Base-by-base conservation (phyloP, 2,329 filamentous ascomycete genomes). In the Cytospora chrysosperma region DNA sequence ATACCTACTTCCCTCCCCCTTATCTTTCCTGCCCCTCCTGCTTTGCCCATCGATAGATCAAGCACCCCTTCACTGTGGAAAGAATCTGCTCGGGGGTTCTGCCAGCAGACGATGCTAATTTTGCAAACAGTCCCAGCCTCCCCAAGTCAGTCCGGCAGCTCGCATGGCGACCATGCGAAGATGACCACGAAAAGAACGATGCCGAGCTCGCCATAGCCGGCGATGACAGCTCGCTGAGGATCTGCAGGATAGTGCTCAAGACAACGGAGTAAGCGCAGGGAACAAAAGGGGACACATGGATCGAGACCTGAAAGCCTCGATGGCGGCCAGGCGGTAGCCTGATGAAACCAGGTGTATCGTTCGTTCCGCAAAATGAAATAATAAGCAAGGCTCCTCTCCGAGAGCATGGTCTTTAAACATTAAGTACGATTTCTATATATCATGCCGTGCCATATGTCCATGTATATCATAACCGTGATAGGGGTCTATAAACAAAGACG, bases 71-170 rank as follows among this genome's bases (percentile, higher is more conserved):
- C n/a, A n/a, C n/a, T n/a, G n/a, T n/a, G n/a, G n/a, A n/a, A n/a
- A n/a, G n/a, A n/a, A n/a, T n/a, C n/a, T n/a, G 9, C n/a, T 27
- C n/a, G 8, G 24, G n/a, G 1, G 13, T 24, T 5, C n/a, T 47
- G n/a, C 7, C 21, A 21, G 8, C 26, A 24, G 17, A 10, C 50
- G 24, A 27, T 13, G 61, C 67, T 73, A 55, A 72, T 59, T 15
- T 43, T 30, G 19, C 8, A 54, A 51, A 5, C 65, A 85, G 82
- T 9, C 70, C 84, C 56, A 84, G 80, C 51, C 82, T 90, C 1
- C 87, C 88, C 27, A 90, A 84, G 71, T 76, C 88, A 2, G 82
- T 92, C 26, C 82, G 86, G 27, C 87, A 90, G 72, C 77, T 93
- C 40, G 81, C 87, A 9, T 93, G 90, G 90, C 82, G 86, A 66